Percentiles rank a stretch among this genome's conserved stretches.
Evolutionary conservation across 768 basidiomycete species (phyloP).

Genomic region (Porphyrellus cyaneotinctus): DNA sequence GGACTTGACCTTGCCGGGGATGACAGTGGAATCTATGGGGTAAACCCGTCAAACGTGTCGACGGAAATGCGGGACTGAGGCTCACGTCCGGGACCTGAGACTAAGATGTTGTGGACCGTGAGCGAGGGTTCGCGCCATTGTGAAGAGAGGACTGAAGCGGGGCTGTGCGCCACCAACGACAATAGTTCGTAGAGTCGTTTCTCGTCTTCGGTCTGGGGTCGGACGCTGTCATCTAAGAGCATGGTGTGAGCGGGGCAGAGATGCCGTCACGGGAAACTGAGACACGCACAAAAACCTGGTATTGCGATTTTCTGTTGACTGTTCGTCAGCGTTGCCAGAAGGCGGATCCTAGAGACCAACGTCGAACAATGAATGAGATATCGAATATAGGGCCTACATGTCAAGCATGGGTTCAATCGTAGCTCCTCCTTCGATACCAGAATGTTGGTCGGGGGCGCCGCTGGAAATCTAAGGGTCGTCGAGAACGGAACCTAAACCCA

Average conservation of each 20-base stretch:
- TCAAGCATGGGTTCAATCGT: constrained; percentile 89
- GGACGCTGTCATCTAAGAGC: constrained; percentile 67
- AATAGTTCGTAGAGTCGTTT: constrained; percentile 63
- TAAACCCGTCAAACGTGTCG: neutral
- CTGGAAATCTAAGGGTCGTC: constrained; percentile 54
- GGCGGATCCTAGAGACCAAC: constrained; percentile 53
- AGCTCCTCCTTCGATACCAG: constrained; percentile 91
- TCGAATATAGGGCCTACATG: constrained; percentile 49
- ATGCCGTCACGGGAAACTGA: neutral
- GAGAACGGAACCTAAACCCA: neutral
- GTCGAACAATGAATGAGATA: neutral
- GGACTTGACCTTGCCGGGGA: constrained; percentile 79
- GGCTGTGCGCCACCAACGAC: constrained; percentile 60
- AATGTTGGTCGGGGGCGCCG: constrained; percentile 78
- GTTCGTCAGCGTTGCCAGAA: constrained; percentile 69
- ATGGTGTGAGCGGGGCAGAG: neutral
- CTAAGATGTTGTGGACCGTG: constrained; percentile 80
- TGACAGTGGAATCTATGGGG: constrained; percentile 73
- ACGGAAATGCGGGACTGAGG: constrained; percentile 18
- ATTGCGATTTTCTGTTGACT: constrained; percentile 58
- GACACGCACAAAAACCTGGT: constrained; percentile 74
- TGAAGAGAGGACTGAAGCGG: constrained; percentile 64
- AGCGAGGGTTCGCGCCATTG: constrained; percentile 91
- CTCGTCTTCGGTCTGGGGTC: constrained; percentile 65
- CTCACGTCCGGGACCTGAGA: constrained; percentile 77